Evolutionary conservation across 2,329 filamentous ascomycete species (phyloP), one percentile per base, ranked within the genome.

Genomic region (Fusarium zealandicum): DNA sequence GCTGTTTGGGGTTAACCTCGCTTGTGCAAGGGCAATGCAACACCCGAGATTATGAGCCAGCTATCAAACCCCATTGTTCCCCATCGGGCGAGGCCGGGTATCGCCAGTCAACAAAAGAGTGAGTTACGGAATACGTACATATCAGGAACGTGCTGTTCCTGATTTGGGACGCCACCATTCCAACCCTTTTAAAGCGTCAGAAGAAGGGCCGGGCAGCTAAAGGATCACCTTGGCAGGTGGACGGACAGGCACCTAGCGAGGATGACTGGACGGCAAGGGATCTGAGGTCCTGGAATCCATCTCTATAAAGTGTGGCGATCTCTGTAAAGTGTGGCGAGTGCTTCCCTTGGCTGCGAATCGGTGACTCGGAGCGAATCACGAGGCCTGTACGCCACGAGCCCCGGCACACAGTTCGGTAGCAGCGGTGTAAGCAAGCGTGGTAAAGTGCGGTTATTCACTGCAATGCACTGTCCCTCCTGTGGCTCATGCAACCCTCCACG

Each of bases 291-390:
- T 61, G 59, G 59, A 62, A 62, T 56, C 51, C 33, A n/a, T n/a
- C 37, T 61, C 58, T 51, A 55, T 46, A 61, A n/a, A 5, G 43
- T 61, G 59, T 63, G 59, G 59, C 59, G 56, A 63, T n/a, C 37
- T 61, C 58, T 51, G 59, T 46, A 61, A n/a, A 5, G 43, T 61
- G 59, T 63, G 59, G 59, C 59, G 56, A 63, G 44, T 63, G 56
- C 55, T 57, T 47, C 59, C 39, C 27, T 57, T 25, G n/a, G 31
- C 46, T 51, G 45, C 48, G 49, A 65, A 61, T 63, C 32, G 50
- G 44, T 38, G 27, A 40, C 30, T 52, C 37, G 46, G 56, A 54
- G 56, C 41, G 48, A 44, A 65, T 59, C 51, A 57, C 53, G 44
- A 38, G 49, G 37, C 55, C n/a, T n/a, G 50, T 53, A 37, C 55